Percentiles rank a stretch among this genome's conserved stretches.
Evolutionary conservation across 1,284 basidiomycete species (phyloP).

Genomic region (Boletus semigastroideus): DNA sequence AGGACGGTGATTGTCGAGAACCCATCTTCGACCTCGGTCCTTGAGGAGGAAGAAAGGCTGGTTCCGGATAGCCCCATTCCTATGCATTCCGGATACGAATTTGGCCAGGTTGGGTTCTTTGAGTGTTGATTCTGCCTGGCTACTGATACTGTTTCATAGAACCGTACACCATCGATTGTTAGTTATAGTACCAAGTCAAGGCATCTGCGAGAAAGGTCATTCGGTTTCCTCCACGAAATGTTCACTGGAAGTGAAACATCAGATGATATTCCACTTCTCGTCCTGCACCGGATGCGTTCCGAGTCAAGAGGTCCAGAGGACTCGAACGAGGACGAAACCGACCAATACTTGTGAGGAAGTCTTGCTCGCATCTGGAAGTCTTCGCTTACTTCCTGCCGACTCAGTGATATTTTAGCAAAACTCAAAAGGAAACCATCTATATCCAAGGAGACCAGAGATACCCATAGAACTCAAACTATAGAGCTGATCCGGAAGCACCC

Average conservation of each 20-base stretch:
- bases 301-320: slow-evolving; percentile 44
- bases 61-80: slow-evolving; percentile 60
- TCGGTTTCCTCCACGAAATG: slow-evolving; percentile 61
- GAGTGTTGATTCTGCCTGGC: background rate
- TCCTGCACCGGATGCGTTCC: slow-evolving; percentile 46
- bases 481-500: slow-evolving; percentile 91
- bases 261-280: slow-evolving; percentile 63
- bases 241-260: slow-evolving; percentile 62
- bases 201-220: slow-evolving; percentile 55
- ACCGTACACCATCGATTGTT: slow-evolving; percentile 5
- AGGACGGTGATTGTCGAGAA: slow-evolving; percentile 69
- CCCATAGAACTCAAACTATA: slow-evolving; percentile 73
- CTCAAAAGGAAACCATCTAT: slow-evolving; percentile 52
- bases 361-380: background rate
- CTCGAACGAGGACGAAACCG: slow-evolving; percentile 59
- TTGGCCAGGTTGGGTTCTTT: slow-evolving; percentile 26
- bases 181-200: slow-evolving; percentile 31
- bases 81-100: slow-evolving; percentile 30
- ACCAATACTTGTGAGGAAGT: slow-evolving; percentile 63
- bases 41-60: slow-evolving; percentile 75
- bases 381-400: slow-evolving; percentile 1
- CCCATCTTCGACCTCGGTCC: slow-evolving; percentile 68
- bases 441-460: slow-evolving; percentile 58
- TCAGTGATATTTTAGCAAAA: slow-evolving; percentile 65
- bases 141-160: slow-evolving; percentile 14